Base-by-base conservation (phyloP, 257 asterid species). In the Eustoma russellianum region DNA sequence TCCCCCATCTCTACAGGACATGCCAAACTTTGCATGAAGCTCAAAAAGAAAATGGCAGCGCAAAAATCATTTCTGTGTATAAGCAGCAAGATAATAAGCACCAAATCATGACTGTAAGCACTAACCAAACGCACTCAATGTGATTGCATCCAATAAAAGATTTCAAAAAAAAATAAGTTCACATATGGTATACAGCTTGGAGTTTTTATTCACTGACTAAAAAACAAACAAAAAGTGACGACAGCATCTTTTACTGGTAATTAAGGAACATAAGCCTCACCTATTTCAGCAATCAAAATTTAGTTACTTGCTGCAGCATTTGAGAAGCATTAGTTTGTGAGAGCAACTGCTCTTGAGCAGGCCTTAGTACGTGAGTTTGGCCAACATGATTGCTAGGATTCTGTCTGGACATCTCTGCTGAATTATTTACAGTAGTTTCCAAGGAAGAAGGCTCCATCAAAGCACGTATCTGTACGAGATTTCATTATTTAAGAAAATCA, bases 371-470 rank as follows among this genome's bases (percentile, higher is more conserved):
- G 65, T 78, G 83, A 70, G 67, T 76, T 48, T 61, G 71, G 60
- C 81, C 83, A 66, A 67, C 71, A 53, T 74, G 79, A 65, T 76
- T 77, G 63, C 68, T 70, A 7, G 64, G 62, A 35, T 61, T 84
- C 70, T 76, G 91, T 62, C 85, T 75, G 38, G 53, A 77, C 67
- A 74, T 76, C 70, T 69, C 84, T 58, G 69, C 74, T 38, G 43
- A 38, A 38, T 38, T 38, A 11, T 38, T 38, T 38, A 8, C 43
- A 38, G 43, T 7, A 4, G 43, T 69, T 17, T 72, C 61, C 63
- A 69, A 89, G 33, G 93, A 55, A 44, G 72, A 85, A 34, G 88
- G 67, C 70, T 78, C 96, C 81, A 77, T 75, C 69, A 81, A 56
- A 30, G 56, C 43, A 34, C 76, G 88, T 66, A 80, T 59, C 98